phyloP scores from a whole-genome alignment of 306 rosid genomes.

The Prunus salicina region DNA sequence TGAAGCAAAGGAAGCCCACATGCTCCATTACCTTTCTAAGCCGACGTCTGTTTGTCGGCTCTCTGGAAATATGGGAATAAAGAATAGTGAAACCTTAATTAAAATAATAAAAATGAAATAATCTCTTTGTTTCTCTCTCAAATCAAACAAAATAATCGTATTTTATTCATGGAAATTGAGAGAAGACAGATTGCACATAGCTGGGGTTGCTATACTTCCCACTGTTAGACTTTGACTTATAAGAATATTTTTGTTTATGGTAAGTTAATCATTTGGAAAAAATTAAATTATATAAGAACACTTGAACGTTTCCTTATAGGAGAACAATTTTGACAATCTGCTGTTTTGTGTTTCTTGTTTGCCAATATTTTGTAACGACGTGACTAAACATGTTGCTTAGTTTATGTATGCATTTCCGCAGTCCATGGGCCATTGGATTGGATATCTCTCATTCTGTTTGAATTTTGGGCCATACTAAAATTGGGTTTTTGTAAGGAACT shows the following conservation, averaged over 20 bases:
- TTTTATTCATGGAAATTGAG: neutral
- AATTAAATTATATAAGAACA: neutral
- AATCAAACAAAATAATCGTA: neutral
- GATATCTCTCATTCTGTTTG: too few relatives aligned
- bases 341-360: neutral
- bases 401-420: neutral
- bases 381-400: neutral
- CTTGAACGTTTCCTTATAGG: neutral
- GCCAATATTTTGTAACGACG: neutral
- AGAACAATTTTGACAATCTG: neutral
- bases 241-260: neutral
- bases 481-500: too few relatives aligned
- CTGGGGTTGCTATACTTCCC: neutral
- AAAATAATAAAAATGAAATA: neutral
- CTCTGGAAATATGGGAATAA: neutral
- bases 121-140: neutral
- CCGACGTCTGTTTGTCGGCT: slow-evolving; percentile 54
- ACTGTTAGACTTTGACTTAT: slow-evolving; percentile 6
- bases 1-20: slow-evolving; percentile 47
- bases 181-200: slow-evolving; percentile 1
- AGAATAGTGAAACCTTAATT: neutral
- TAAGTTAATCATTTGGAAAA: neutral
- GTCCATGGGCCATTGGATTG: too few relatives aligned
- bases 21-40: slow-evolving; percentile 32
- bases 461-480: too few relatives aligned